These are phyloP conservation scores for Cyberlindnera mycetangii DNA, from an alignment of 805 yeast genomes.

Conservation along the genomic window DNA sequence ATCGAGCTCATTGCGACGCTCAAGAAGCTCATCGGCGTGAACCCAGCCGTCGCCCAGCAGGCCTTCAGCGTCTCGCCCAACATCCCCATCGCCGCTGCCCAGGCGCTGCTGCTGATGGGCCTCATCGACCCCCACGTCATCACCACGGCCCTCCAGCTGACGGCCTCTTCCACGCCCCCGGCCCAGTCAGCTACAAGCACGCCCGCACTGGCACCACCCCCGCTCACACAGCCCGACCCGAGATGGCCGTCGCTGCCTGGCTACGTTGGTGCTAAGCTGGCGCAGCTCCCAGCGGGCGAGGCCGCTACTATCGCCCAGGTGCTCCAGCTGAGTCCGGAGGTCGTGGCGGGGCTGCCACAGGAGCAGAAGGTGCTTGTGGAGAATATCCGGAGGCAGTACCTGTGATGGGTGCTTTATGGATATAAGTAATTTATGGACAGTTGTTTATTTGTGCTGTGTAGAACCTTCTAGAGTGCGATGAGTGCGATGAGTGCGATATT, in stretches of 20 bases:
- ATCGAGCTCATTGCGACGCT: conserved; percentile 67
- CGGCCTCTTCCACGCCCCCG: conserved; percentile 11
- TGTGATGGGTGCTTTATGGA: neutral
- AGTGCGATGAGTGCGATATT: too few relatives aligned
- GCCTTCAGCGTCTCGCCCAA: conserved; percentile 52
- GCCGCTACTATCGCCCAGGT: conserved; percentile 53
- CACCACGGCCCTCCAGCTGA: conserved; percentile 42
- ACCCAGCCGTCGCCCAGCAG: conserved; percentile 45
- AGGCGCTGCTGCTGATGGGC: conserved; percentile 75
- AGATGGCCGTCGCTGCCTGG: conserved; percentile 50
- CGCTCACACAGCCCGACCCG: conserved; percentile 27
- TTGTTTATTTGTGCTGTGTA: neutral
- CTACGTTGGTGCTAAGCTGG: conserved; percentile 47
- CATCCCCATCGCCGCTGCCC: conserved; percentile 66
- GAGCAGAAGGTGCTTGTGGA: conserved; percentile 17
- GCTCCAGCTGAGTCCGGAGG: conserved; percentile 38
- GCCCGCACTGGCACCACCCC: conserved; percentile 5
- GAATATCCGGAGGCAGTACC: conserved; percentile 11
- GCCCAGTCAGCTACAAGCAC: neutral
- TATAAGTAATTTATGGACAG: neutral
- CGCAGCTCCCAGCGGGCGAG: conserved; percentile 52
- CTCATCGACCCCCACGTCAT: conserved; percentile 67
- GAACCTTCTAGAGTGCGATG: neutral
- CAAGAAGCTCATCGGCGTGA: conserved; percentile 40
- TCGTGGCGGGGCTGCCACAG: conserved; percentile 9